Base-by-base conservation (phyloP, 352 stramenopile species). In the Phytophthora cactorum region DNA sequence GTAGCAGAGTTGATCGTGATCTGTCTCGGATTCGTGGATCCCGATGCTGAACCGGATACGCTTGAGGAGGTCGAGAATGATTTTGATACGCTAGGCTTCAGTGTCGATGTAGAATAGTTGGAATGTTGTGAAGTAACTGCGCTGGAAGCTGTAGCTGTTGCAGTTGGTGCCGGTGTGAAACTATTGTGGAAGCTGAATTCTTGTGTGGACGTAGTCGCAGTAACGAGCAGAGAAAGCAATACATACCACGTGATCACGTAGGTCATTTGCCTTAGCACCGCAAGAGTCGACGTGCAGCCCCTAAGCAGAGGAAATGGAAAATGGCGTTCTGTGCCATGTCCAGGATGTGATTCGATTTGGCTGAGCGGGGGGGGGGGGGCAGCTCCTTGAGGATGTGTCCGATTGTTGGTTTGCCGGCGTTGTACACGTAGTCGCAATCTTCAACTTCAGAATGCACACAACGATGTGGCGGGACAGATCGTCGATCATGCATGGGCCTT, bases 381-480 rank as follows among this genome's bases (percentile, higher is more conserved):
- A 59, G 32, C 50, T 43, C 36, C 12, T 44, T 39, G 58, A 52
- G 17, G 17, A 22, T 46, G 38, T 41, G 56, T 63, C 56, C 32
- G 25, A 59, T 59, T 66, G 49, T 47, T 10, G 29, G 11, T 53
- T 49, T 59, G 11, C 36, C 11, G 27, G 6, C 31, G 28, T 59
- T 59, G 27, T 0, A 22, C 17, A 22, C 17, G 17, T 59, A 17
- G 49, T 25, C 22, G n/a, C 15, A 25, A 52, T 53, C 59, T 59
- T 54, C 41, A 61, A 66, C 41, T 44, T 59, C 50, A 44, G 34
- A 29, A 45, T 51, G 50, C 59, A 61, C 59, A 61, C 59, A 54
- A n/a, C 10, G 38, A 54, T 66, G 59, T 49, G 50, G 43, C 59
- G 36, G 29, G 22, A 34, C 59, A 66, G 49, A 66, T 66, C 59